A percentile compares a stretch with the other conserved stretches of the same genome.
These are phyloP conservation scores for Cyclotella cryptica DNA, from an alignment of 108 stramenopile species.

Conservation along the genomic window DNA sequence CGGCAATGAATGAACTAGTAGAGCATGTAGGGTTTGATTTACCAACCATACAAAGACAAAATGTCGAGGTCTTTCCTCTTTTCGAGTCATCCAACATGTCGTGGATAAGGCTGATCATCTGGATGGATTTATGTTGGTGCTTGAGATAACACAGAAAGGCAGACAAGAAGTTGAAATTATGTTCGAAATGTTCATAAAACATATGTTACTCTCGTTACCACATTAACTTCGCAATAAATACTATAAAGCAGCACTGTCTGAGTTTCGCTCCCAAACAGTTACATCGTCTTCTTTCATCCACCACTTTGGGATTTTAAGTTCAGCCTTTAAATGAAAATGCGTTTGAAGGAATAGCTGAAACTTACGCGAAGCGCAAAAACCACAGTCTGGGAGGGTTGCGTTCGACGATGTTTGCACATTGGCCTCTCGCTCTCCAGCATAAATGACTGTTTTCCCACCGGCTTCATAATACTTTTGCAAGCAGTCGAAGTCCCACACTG, in stretches of 20 bases:
- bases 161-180: no score
- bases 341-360: constrained; percentile 55
- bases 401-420: constrained; percentile 29
- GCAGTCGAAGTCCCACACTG: constrained; percentile 57
- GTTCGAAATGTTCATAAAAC: no score
- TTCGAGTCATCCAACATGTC: no score
- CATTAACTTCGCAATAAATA: no score
- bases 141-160: no score
- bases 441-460: constrained; percentile 60
- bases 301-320: constrained; percentile 50
- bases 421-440: constrained; percentile 60
- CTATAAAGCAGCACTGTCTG: not conserved
- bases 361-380: constrained; percentile 51
- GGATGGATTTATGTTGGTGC: no score
- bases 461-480: constrained; percentile 44
- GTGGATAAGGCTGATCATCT: no score
- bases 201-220: no score
- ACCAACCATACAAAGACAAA: no score
- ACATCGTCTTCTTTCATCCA: constrained; percentile 69
- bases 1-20: not conserved
- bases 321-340: constrained; percentile 39
- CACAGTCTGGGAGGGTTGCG: constrained; percentile 46
- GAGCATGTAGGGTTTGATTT: no score
- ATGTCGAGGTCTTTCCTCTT: no score
- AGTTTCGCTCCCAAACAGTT: constrained; percentile 55